Conservation (phyloP, 495 filamentous ascomycete species). For the Podospora tetraspora region DNA sequence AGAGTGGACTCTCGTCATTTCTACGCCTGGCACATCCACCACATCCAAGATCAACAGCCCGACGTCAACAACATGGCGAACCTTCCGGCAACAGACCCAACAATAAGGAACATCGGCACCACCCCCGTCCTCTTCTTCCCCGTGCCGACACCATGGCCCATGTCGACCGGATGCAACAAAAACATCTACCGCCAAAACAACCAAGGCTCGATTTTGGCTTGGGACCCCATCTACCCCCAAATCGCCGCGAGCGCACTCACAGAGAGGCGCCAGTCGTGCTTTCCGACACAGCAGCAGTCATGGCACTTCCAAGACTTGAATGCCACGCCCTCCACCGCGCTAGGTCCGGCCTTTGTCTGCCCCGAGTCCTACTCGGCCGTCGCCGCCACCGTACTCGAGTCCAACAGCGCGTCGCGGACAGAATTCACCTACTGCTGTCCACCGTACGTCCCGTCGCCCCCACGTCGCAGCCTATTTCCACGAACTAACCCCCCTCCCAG, state of each 20-base stretch:
- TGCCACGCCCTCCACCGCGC: background rate
- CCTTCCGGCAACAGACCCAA: background rate
- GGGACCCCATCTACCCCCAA: background rate
- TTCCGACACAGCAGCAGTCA: background rate
- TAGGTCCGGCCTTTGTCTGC: slow-evolving; percentile 4
- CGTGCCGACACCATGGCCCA: slow-evolving; percentile 4
- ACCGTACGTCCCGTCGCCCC: background rate
- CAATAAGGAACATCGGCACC: background rate
- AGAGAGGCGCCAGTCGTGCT: background rate
- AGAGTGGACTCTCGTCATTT: background rate
- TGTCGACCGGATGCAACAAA: background rate
- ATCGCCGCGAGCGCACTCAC: background rate
- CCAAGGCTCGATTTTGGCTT: background rate
- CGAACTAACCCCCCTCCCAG: background rate
- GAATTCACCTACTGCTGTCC: slow-evolving; percentile 3
- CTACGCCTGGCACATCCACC: background rate
- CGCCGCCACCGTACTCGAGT: background rate
- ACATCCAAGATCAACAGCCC: background rate
- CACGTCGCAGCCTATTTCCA: too few species aligned
- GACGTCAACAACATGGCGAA: background rate
- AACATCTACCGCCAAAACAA: background rate
- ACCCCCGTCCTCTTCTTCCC: slow-evolving; percentile 1
- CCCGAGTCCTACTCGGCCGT: background rate
- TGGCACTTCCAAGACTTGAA: background rate
- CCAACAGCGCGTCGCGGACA: background rate